A percentile compares a stretch with the other conserved stretches of the same genome.
phyloP scores from a whole-genome alignment of 1,139 yeast genomes.

The Nadsonia starkeyi-henricii region DNA sequence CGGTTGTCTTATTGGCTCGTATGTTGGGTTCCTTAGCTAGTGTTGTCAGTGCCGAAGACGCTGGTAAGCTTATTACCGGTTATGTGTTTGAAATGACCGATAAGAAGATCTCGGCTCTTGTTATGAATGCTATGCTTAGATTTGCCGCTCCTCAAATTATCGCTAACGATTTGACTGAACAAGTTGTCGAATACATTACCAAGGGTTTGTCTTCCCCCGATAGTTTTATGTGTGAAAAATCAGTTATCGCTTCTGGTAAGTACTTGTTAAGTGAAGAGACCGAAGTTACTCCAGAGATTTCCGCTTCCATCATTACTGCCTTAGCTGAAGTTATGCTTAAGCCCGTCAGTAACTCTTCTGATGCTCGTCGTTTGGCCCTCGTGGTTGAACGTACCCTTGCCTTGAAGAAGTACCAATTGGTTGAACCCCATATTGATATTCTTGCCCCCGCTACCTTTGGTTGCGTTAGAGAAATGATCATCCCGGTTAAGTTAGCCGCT shows the following conservation, averaged over 20 bases:
- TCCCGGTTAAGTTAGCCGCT: conserved; percentile 88
- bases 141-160: conserved; percentile 57
- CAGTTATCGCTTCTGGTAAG: conserved; percentile 77
- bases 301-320: conserved; percentile 31
- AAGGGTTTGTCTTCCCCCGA: conserved; percentile 33
- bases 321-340: conserved; percentile 36
- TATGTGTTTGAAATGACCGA: conserved; percentile 33
- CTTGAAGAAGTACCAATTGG: conserved; percentile 39
- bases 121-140: conserved; percentile 67
- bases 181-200: conserved; percentile 36
- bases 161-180: conserved; percentile 34
- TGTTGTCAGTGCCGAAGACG: conserved; percentile 31
- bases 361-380: conserved; percentile 65
- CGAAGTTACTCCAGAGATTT: conserved; percentile 10
- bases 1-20: conserved; percentile 1
- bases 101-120: conserved; percentile 50
- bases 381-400: conserved; percentile 67
- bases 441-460: conserved; percentile 66
- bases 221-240: conserved; percentile 59
- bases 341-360: conserved; percentile 54
- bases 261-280: conserved; percentile 31
- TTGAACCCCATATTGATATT: conserved; percentile 39
- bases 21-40: conserved; percentile 4
- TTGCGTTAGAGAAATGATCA: conserved; percentile 70
- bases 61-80: conserved; percentile 42